Conservation (phyloP, 2,329 filamentous ascomycete genomes). For the Stemphylium lycopersici region DNA sequence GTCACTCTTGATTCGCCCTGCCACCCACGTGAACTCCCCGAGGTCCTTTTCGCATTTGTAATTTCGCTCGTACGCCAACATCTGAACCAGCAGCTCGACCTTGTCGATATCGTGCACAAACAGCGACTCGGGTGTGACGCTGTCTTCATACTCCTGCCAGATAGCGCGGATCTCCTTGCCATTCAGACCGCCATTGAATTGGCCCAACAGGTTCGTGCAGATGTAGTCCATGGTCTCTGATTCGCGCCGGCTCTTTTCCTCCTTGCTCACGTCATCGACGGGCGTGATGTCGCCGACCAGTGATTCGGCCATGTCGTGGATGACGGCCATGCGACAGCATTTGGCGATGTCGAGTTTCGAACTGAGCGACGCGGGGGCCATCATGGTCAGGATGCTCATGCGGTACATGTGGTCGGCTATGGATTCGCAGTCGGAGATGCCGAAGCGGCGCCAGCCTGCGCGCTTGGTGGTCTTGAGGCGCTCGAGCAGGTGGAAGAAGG, state of each 20-base stretch:
- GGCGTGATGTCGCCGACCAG: slow-evolving; percentile 97
- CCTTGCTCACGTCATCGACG: slow-evolving; percentile 81
- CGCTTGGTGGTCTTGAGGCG: slow-evolving; percentile 95
- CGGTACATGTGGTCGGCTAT: slow-evolving; percentile 99
- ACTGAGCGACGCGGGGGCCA: slow-evolving; percentile 77
- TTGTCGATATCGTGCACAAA: slow-evolving; percentile 98
- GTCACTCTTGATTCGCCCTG: slow-evolving; percentile 71
- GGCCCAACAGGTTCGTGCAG: slow-evolving; percentile 72
- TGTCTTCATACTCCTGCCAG: slow-evolving; percentile 96
- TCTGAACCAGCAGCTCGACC: slow-evolving; percentile 92
- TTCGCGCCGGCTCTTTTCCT: slow-evolving; percentile 88
- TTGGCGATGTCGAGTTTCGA: slow-evolving; percentile 75
- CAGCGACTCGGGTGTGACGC: slow-evolving; percentile 77
- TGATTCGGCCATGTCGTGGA: slow-evolving; percentile 97
- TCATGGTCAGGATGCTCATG: slow-evolving; percentile 95
- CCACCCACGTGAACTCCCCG: slow-evolving; percentile 84
- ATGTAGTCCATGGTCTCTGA: slow-evolving; percentile 92
- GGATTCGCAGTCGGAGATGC: slow-evolving; percentile 77
- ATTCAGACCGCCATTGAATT: slow-evolving; percentile 72
- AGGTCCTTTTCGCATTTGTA: slow-evolving; percentile 72
- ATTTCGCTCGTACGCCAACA: slow-evolving; percentile 91
- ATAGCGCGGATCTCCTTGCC: slow-evolving; percentile 76
- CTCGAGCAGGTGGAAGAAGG: slow-evolving; percentile 94
- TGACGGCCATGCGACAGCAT: slow-evolving; percentile 93
- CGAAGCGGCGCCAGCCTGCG: slow-evolving; percentile 93